Evolutionary conservation across 352 stramenopile species (phyloP).

Genomic region (Phytopythium chamaehyphon): DNA sequence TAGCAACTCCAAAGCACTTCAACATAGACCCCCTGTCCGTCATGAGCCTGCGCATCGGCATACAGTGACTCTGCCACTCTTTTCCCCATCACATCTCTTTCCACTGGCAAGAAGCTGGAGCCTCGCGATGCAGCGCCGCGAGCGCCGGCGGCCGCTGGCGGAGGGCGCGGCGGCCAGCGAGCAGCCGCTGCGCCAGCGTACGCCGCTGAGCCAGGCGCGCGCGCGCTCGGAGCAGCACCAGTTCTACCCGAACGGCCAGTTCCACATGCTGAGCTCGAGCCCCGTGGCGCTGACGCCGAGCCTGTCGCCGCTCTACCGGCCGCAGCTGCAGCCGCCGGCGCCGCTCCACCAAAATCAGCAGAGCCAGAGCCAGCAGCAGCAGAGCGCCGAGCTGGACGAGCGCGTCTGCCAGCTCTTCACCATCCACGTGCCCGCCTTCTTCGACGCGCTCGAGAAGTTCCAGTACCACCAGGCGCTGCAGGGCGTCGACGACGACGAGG

Average conservation of each 20-base stretch:
- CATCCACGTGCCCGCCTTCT: constrained; percentile 50
- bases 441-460: constrained; percentile 55
- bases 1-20: not conserved
- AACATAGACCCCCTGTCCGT: not conserved
- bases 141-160: constrained; percentile 1
- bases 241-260: constrained; percentile 33
- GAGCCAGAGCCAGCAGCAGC: constrained; percentile 9
- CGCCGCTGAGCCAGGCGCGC: not conserved
- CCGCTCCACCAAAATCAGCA: no score
- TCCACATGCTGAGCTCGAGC: constrained; percentile 26
- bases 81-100: no score
- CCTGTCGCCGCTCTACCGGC: constrained; percentile 39
- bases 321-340: constrained; percentile 19
- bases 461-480: constrained; percentile 55
- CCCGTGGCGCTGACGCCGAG: constrained; percentile 40
- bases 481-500: constrained; percentile 34
- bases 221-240: constrained; percentile 10
- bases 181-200: constrained; percentile 10
- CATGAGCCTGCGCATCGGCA: not conserved
- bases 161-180: constrained; percentile 15
- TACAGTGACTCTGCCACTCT: not conserved
- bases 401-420: constrained; percentile 42
- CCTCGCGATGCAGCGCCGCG: not conserved
- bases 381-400: constrained; percentile 30
- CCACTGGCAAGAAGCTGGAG: not conserved